Evolutionary conservation across 1,284 basidiomycete species (phyloP).

Genomic region (Trametes polyzona): DNA sequence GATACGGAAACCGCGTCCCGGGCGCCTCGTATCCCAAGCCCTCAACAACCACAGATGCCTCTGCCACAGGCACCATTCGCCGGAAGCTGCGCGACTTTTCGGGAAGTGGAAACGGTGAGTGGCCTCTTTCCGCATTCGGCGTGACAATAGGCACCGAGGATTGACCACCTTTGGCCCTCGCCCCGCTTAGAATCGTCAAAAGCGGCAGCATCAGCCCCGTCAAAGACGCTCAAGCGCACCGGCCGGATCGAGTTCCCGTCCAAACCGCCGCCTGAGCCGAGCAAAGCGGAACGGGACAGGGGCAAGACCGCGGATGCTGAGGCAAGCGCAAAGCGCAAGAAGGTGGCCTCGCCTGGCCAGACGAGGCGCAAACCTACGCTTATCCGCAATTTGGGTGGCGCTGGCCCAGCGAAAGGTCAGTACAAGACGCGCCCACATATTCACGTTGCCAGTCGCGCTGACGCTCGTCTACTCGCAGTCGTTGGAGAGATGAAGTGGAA

Average conservation of each 20-base stretch:
- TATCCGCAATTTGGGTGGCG: constrained; percentile 83
- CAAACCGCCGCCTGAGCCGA: constrained; percentile 27
- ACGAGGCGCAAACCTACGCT: constrained; percentile 78
- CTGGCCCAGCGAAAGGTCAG: constrained; percentile 77
- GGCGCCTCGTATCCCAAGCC: constrained; percentile 53
- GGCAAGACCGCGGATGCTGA: constrained; percentile 35
- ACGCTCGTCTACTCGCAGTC: constrained; percentile 46
- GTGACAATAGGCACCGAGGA: not conserved
- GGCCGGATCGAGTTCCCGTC: constrained; percentile 41
- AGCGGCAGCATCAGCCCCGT: constrained; percentile 30
- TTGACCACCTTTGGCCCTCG: constrained; percentile 9
- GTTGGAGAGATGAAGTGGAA: constrained; percentile 98
- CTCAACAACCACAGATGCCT: constrained; percentile 35
- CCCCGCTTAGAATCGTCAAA: constrained; percentile 28
- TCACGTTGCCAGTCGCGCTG: not conserved
- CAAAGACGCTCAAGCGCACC: constrained; percentile 46
- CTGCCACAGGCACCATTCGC: constrained; percentile 56
- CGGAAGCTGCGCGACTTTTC: constrained; percentile 40
- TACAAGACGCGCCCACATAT: constrained; percentile 10
- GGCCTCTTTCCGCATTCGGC: not conserved
- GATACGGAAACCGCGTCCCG: constrained; percentile 61
- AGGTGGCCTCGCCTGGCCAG: constrained; percentile 46
- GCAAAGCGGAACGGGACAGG: constrained; percentile 15
- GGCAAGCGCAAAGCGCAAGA: constrained; percentile 58
- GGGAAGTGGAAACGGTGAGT: constrained; percentile 38